These are phyloP conservation scores for Aureobasidium uvarum DNA, from an alignment of 2,329 filamentous ascomycete genomes.

Conservation along the genomic window DNA sequence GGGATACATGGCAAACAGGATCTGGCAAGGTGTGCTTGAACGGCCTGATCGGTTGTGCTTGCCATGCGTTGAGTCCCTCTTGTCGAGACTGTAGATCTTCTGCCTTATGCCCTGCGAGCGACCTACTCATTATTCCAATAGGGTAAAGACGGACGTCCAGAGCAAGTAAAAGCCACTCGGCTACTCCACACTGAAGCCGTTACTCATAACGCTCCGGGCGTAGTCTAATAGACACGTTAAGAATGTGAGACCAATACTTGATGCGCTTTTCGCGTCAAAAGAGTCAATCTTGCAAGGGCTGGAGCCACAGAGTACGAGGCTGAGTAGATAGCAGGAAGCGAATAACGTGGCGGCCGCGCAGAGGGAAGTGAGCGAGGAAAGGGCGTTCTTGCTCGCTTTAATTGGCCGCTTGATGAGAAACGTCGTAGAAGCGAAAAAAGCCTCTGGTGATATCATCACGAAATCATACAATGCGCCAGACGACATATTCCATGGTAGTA, in stretches of 20 bases:
- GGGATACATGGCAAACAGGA: slow-evolving; percentile 14
- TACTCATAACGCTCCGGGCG: slow-evolving; percentile 5
- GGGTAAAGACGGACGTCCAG: not conserved
- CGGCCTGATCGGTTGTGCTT: slow-evolving; percentile 11
- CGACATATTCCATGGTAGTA: not conserved
- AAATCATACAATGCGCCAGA: not conserved
- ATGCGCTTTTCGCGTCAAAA: not conserved
- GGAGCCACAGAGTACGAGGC: slow-evolving; percentile 8
- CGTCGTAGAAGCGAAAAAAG: not conserved
- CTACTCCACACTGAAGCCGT: slow-evolving; percentile 21
- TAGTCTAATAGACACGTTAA: slow-evolving; percentile 27
- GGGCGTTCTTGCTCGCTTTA: slow-evolving; percentile 10
- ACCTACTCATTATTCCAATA: not conserved
- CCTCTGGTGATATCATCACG: slow-evolving; percentile 7
- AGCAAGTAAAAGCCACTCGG: slow-evolving; percentile 20
- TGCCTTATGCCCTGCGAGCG: not conserved
- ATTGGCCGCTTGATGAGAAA: not conserved
- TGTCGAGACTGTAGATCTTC: not conserved
- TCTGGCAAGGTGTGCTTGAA: slow-evolving; percentile 1
- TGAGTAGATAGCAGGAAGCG: not conserved
- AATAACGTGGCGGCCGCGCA: slow-evolving; percentile 9
- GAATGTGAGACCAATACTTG: slow-evolving; percentile 26
- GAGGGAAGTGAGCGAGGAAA: not conserved
- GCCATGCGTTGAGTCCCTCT: not conserved
- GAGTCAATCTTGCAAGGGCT: slow-evolving; percentile 10